Evolutionary conservation across 140 eudicot species (phyloP).

Genomic region (Flaveria floridana): DNA sequence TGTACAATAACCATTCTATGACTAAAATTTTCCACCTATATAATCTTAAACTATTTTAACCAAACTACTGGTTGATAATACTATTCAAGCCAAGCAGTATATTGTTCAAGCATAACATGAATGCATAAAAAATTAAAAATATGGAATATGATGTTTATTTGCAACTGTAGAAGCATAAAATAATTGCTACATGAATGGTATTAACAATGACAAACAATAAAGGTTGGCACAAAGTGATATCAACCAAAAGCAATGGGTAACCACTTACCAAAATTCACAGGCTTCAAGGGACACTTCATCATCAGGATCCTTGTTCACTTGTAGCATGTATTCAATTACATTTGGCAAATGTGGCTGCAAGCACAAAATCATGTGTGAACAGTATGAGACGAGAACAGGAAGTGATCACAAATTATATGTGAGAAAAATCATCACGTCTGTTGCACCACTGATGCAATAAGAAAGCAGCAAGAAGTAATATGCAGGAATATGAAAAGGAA

Average conservation of each 20-base stretch:
- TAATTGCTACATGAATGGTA: neutral
- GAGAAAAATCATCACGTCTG: neutral
- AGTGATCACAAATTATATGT: neutral
- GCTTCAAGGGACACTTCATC: constrained; percentile 99
- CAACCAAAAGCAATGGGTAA: constrained; percentile 25
- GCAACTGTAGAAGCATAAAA: neutral
- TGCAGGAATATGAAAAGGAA: neutral
- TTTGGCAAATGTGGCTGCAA: constrained; percentile 86
- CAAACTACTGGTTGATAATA: neutral
- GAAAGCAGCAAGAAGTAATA: constrained; percentile 13
- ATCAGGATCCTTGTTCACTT: constrained; percentile 89
- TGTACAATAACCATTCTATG: neutral
- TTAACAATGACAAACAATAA: neutral
- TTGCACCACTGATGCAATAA: neutral
- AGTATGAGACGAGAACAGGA: neutral
- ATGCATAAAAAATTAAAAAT: neutral
- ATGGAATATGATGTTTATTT: neutral
- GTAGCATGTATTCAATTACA: constrained; percentile 81
- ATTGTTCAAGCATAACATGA: neutral
- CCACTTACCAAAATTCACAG: constrained; percentile 97
- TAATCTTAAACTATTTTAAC: neutral
- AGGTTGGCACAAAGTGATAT: constrained; percentile 13
- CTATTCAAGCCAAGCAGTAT: neutral
- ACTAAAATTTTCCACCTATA: neutral
- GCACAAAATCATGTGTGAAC: constrained; percentile 28